Evolutionary conservation across 768 basidiomycete genomes (phyloP).

Genomic region (Tephrocybe sp.): DNA sequence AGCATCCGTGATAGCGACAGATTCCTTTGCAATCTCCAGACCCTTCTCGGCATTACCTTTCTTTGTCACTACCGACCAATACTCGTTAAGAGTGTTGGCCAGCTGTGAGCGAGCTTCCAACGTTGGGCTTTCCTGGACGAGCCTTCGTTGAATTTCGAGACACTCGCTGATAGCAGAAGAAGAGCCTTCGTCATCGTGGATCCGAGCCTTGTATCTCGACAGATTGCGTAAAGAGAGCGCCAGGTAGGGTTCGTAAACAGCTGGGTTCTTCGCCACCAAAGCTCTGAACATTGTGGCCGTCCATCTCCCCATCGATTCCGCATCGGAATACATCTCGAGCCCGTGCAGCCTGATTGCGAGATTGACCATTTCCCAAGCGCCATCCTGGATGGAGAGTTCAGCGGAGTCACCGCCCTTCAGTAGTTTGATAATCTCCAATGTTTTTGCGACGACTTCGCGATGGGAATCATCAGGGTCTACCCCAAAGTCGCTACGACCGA

Average conservation of each 20-base stretch:
- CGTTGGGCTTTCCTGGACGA: not conserved
- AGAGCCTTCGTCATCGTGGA: slow-evolving; percentile 3
- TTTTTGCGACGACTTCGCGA: slow-evolving; percentile 11
- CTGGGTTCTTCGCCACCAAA: slow-evolving; percentile 5
- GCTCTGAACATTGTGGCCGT: slow-evolving; percentile 15
- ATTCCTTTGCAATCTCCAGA: slow-evolving; percentile 9
- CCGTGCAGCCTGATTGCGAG: slow-evolving; percentile 11
- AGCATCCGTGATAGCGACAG: slow-evolving; percentile 4
- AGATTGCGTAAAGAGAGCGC: slow-evolving; percentile 10
- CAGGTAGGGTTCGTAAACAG: slow-evolving; percentile 13
- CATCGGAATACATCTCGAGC: slow-evolving; percentile 18
- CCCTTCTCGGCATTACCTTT: slow-evolving; percentile 1
- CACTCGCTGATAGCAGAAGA: slow-evolving; percentile 5
- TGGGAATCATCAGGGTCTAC: slow-evolving; percentile 1
- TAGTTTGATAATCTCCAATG: slow-evolving; percentile 8
- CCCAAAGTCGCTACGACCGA: not conserved
- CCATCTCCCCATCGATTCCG: slow-evolving; percentile 13
- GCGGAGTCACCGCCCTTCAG: slow-evolving; percentile 8
- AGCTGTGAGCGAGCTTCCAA: slow-evolving; percentile 8
- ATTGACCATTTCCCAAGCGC: slow-evolving; percentile 19
- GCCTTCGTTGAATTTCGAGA: slow-evolving; percentile 3
- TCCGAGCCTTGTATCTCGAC: slow-evolving; percentile 6
- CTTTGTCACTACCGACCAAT: slow-evolving; percentile 3
- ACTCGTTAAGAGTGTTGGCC: slow-evolving; percentile 7
- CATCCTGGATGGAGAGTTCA: slow-evolving; percentile 14